Base-by-base conservation (phyloP, 345 rosid genomes). In the Diplotaxis tenuifolia region DNA sequence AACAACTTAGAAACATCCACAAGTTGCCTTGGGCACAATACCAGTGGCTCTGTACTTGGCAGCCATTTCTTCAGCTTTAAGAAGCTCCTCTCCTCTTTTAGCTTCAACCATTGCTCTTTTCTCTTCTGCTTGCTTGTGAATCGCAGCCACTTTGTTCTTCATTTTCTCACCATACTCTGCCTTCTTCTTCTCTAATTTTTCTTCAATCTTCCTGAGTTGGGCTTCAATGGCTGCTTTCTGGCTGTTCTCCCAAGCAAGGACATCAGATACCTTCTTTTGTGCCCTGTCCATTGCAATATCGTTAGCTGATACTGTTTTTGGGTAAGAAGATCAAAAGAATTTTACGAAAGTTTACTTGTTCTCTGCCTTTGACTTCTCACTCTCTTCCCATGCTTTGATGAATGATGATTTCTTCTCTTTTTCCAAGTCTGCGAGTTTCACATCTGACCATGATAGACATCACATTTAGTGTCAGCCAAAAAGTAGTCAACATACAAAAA, bases 301-400 rank as follows among this genome's bases (percentile, higher is more conserved):
- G 69, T 34, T 50, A 76, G 55, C 32, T 31, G 21, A 57, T 27
- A 65, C 55, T 31, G 3, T 74, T 38, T 55, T 14, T 5, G 14
- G 4, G 40, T 36, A 8, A 18, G 20, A 25, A 21, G 61, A 53
- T 60, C 15, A 21, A 58, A 14, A 19, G 14, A 27, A 42, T 55
- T 4, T 9, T 16, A 74, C 4, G 57, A n/a, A 40, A 53, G 32
- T 25, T 74, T 78, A 95, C 99, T 88, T 92, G 81, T 96, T 90
- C 55, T 88, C 90, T 19, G 88, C 96, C 78, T 88, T 91, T 42
- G 88, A 11, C 70, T 88, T 92, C 84, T 95, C 92, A 27, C 85
- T 88, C 3, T 90, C 97, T 81, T 92, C 99, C 99, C 99, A 92
- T 73, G 99, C 98, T 85, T 82, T 87, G 78, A 95, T 75, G 64